Conservation (phyloP, 1,284 basidiomycete genomes). For the Inonotus obliquus region DNA sequence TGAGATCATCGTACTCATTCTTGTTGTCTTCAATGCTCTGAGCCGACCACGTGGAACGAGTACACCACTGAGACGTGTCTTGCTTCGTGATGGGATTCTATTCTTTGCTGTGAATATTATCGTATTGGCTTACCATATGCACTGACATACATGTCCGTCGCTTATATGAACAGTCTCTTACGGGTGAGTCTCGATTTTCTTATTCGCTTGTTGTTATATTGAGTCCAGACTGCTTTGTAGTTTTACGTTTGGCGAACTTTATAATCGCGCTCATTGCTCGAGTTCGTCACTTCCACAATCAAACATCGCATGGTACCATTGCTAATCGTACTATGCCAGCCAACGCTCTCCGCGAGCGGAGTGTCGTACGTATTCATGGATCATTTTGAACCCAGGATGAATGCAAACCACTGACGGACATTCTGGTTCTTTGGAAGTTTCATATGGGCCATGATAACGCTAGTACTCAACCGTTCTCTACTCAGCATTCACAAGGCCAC, state of each 20-base stretch:
- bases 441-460: slow-evolving; percentile 16
- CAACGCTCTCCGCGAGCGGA: not conserved
- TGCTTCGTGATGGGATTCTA: slow-evolving; percentile 22
- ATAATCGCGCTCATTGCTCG: slow-evolving; percentile 5
- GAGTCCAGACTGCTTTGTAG: too few species aligned
- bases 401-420: too few species aligned
- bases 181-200: too few species aligned
- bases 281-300: not conserved
- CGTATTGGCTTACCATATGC: too few species aligned
- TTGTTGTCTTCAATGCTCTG: slow-evolving; percentile 20
- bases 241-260: slow-evolving; percentile 6
- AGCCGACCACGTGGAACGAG: slow-evolving; percentile 18
- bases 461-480: slow-evolving; percentile 17
- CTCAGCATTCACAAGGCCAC: slow-evolving; percentile 15
- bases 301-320: not conserved
- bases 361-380: not conserved
- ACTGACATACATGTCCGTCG: too few species aligned
- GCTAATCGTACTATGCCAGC: too few species aligned
- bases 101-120: slow-evolving; percentile 20
- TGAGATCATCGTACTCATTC: slow-evolving; percentile 19
- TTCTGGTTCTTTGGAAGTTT: too few species aligned
- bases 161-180: too few species aligned
- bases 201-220: too few species aligned
- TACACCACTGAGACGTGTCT: slow-evolving; percentile 8
- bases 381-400: too few species aligned